These are phyloP conservation scores for Macrophomina phaseolina DNA, from an alignment of 2,329 filamentous ascomycete species.

Conservation along the genomic window DNA sequence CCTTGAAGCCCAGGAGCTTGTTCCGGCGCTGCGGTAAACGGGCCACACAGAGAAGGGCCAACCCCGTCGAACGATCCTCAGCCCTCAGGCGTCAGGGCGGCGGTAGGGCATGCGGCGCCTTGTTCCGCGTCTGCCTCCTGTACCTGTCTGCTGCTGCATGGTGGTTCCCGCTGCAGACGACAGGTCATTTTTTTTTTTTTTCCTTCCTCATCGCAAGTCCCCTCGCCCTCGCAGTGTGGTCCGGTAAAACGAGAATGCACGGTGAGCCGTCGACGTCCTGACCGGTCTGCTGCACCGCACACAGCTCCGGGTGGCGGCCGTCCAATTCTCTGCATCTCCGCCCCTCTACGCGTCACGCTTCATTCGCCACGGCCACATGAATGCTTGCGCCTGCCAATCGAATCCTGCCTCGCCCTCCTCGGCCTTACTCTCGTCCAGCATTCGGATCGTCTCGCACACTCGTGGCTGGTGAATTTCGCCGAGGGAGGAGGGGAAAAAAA, in stretches of 20 bases:
- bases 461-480: slow-evolving; percentile 5
- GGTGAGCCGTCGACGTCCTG: slow-evolving; percentile 15
- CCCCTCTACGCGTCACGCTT: slow-evolving; percentile 15
- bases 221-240: background rate
- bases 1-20: slow-evolving; percentile 2
- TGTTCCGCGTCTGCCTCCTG: slow-evolving; percentile 12
- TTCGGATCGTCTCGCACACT: slow-evolving; percentile 14
- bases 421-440: slow-evolving; percentile 18
- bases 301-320: slow-evolving; percentile 18
- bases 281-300: slow-evolving; percentile 20
- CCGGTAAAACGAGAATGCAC: slow-evolving; percentile 15
- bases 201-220: background rate
- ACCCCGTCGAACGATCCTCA: background rate
- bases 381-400: slow-evolving; percentile 14
- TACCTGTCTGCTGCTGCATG: slow-evolving; percentile 7
- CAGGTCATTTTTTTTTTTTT: slow-evolving; percentile 6
- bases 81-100: slow-evolving; percentile 7
- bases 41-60: background rate
- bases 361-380: slow-evolving; percentile 14
- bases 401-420: slow-evolving; percentile 3
- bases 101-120: slow-evolving; percentile 14
- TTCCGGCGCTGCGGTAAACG: slow-evolving; percentile 3
- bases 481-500: slow-evolving; percentile 3
- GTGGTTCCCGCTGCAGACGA: slow-evolving; percentile 20
- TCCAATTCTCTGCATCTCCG: slow-evolving; percentile 5